phyloP scores from a whole-genome alignment of 2,329 filamentous ascomycete species.

The Phialophora tarda region DNA sequence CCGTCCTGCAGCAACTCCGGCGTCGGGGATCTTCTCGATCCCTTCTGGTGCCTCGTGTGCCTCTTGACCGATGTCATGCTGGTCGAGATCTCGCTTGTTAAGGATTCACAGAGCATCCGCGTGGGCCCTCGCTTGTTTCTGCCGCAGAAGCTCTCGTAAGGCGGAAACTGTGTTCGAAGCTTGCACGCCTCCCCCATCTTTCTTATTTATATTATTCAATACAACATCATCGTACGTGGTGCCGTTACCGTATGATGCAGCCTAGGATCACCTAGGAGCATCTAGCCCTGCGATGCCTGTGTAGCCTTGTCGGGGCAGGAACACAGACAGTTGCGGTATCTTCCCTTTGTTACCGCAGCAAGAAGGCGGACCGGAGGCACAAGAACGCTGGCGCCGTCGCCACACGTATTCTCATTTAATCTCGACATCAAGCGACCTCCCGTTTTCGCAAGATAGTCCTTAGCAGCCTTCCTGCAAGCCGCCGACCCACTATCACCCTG shows the following conservation, averaged over 20 bases:
- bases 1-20: slow-evolving; percentile 1
- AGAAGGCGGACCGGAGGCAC: background rate
- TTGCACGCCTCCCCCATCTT: background rate
- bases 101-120: slow-evolving; percentile 1
- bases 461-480: slow-evolving; percentile 18
- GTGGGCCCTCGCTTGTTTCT: slow-evolving; percentile 11
- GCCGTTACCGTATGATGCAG: background rate
- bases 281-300: background rate
- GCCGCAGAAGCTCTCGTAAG: slow-evolving; percentile 5
- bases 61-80: background rate
- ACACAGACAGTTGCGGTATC: background rate
- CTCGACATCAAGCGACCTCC: background rate
- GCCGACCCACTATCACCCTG: slow-evolving; percentile 10
- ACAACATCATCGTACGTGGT: background rate
- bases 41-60: slow-evolving; percentile 1
- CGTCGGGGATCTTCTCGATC: background rate
- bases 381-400: background rate
- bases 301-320: background rate
- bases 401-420: background rate
- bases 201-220: slow-evolving; percentile 5
- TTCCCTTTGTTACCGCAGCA: background rate
- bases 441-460: background rate
- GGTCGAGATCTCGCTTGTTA: slow-evolving; percentile 21
- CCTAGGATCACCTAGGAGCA: background rate
- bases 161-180: background rate